A percentile compares a stretch with the other conserved stretches of the same genome.
Evolutionary conservation across 2,329 filamentous ascomycete genomes (phyloP).

Genomic region (Diplodia mutila): DNA sequence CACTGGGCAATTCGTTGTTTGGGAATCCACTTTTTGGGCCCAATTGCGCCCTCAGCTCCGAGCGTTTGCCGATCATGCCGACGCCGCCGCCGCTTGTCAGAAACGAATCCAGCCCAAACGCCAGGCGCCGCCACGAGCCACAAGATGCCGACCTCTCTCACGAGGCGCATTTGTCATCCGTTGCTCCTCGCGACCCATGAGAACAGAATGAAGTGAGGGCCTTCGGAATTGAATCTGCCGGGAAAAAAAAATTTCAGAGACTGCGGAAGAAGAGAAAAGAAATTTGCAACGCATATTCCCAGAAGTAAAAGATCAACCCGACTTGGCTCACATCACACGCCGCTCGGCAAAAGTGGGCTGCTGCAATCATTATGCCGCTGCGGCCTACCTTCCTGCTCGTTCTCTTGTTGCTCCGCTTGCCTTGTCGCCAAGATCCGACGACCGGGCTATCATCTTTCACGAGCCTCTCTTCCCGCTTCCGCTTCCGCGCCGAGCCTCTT

Average conservation of each 20-base stretch:
- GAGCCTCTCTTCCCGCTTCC: neutral
- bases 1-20: neutral
- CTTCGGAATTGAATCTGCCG: neutral
- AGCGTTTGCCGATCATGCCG: conserved; percentile 23
- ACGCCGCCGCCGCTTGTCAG: conserved; percentile 5
- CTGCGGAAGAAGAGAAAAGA: neutral
- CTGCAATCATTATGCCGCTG: neutral
- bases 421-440: neutral
- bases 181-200: neutral
- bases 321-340: neutral
- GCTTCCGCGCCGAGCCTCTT: neutral
- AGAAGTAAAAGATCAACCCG: neutral
- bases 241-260: neutral
- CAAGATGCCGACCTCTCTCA: neutral
- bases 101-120: neutral
- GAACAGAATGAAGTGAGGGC: neutral
- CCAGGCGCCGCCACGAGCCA: neutral
- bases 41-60: conserved; percentile 14
- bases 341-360: neutral
- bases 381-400: neutral
- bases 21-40: neutral
- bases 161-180: neutral
- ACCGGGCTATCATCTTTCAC: neutral
- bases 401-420: neutral
- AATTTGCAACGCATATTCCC: neutral